Conservation (phyloP, 805 yeast species). For the Ogataea nakhonphanomensis region DNA sequence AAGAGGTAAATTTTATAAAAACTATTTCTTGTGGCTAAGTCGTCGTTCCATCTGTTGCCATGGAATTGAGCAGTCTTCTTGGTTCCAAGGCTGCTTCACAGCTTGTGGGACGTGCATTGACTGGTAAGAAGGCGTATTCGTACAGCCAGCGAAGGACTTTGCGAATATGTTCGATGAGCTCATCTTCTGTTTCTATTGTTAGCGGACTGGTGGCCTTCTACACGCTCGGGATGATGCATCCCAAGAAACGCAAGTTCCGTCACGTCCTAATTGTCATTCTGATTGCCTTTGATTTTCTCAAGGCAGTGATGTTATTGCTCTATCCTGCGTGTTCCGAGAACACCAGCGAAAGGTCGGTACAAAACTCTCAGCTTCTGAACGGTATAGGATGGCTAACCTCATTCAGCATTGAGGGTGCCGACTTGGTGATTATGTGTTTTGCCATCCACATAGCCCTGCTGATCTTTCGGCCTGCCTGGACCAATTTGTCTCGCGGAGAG, state of each 20-base stretch:
- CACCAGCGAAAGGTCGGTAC: slow-evolving; percentile 8
- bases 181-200: slow-evolving; percentile 47
- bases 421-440: slow-evolving; percentile 73
- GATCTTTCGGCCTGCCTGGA: slow-evolving; percentile 59
- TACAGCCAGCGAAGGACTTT: slow-evolving; percentile 15
- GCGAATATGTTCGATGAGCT: slow-evolving; percentile 43
- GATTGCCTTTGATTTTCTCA: slow-evolving; percentile 69
- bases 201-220: slow-evolving; percentile 62
- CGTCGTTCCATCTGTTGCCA: not conserved
- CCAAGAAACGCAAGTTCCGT: slow-evolving; percentile 57
- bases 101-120: too few relatives aligned
- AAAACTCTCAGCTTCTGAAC: slow-evolving; percentile 44
- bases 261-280: slow-evolving; percentile 68
- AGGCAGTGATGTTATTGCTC: slow-evolving; percentile 63
- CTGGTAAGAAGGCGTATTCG: not conserved
- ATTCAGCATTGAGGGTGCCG: slow-evolving; percentile 79
- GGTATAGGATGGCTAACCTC: slow-evolving; percentile 81
- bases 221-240: slow-evolving; percentile 59
- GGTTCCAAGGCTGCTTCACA: not conserved
- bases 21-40: slow-evolving; percentile 1
- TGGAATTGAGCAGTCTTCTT: not conserved
- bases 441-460: slow-evolving; percentile 79
- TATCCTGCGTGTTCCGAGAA: slow-evolving; percentile 45
- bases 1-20: not conserved
- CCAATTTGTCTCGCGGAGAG: slow-evolving; percentile 38